Conservation (phyloP, 805 yeast genomes). For the Saccharomycopsis fermentans region DNA sequence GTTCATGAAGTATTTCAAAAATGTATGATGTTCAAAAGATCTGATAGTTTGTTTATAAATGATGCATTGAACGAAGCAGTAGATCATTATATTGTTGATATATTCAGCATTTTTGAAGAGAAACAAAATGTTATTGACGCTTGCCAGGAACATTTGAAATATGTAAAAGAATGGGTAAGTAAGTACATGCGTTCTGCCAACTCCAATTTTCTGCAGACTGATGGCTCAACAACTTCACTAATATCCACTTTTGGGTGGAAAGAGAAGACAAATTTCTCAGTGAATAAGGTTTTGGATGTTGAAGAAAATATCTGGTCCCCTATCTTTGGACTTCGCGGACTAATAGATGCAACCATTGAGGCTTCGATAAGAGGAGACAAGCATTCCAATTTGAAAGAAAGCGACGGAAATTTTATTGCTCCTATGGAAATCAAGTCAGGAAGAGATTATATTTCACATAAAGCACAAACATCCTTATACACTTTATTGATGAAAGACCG, state of each 20-base stretch:
- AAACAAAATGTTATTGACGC: constrained; percentile 33
- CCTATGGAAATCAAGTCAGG: constrained; percentile 95
- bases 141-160: constrained; percentile 38
- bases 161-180: constrained; percentile 44
- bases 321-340: constrained; percentile 78
- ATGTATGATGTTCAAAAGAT: constrained; percentile 24
- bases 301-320: constrained; percentile 95
- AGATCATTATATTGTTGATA: constrained; percentile 37
- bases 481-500: constrained; percentile 70
- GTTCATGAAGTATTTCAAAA: constrained; percentile 65
- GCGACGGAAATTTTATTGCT: constrained; percentile 38
- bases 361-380: constrained; percentile 34
- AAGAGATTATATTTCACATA: constrained; percentile 50
- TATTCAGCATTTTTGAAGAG: constrained; percentile 46
- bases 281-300: constrained; percentile 61
- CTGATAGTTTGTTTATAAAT: constrained; percentile 22
- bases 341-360: constrained; percentile 78
- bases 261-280: constrained; percentile 33
- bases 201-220: constrained; percentile 21
- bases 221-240: constrained; percentile 13
- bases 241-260: constrained; percentile 14
- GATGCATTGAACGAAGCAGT: constrained; percentile 31
- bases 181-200: constrained; percentile 30
- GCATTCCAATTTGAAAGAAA: constrained; percentile 8
- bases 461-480: constrained; percentile 80